Evolutionary conservation across 129 eudicot genomes (phyloP).

Genomic region (Scalesia atractyloides): DNA sequence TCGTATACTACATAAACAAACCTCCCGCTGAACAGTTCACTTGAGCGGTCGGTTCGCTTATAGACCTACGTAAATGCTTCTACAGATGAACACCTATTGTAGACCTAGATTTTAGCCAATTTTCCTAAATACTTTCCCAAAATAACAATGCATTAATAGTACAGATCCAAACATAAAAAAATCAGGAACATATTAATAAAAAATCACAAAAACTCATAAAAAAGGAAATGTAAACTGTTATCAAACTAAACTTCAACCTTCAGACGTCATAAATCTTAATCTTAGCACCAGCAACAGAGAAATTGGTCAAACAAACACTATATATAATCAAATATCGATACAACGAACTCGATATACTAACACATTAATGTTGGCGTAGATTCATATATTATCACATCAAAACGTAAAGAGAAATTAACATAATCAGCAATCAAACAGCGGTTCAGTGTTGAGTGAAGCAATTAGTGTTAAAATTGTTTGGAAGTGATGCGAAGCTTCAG

Average conservation of each 20-base stretch:
- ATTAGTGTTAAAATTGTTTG: not conserved
- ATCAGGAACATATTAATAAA: not conserved
- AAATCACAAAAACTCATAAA: not conserved
- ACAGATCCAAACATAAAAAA: conserved; percentile 11
- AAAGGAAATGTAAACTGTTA: not conserved
- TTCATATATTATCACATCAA: not conserved
- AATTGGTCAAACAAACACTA: too few relatives aligned
- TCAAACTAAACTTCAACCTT: not conserved
- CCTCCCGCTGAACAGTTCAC: too few relatives aligned
- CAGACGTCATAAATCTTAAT: not conserved
- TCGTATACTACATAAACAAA: too few relatives aligned
- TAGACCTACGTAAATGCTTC: not conserved
- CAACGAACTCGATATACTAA: not conserved
- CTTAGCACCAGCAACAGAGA: not conserved
- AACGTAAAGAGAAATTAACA: not conserved
- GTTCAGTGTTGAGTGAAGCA: too few relatives aligned
- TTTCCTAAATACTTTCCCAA: not conserved
- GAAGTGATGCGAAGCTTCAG: not conserved
- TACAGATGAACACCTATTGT: not conserved
- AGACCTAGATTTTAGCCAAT: not conserved
- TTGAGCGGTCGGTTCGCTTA: too few relatives aligned
- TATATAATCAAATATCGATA: not conserved
- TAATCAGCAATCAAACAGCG: conserved; percentile 6
- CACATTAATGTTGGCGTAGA: not conserved
- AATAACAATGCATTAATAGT: not conserved